Evolutionary conservation across 257 asterid species (phyloP).

Genomic region (Nicotiana otophora): DNA sequence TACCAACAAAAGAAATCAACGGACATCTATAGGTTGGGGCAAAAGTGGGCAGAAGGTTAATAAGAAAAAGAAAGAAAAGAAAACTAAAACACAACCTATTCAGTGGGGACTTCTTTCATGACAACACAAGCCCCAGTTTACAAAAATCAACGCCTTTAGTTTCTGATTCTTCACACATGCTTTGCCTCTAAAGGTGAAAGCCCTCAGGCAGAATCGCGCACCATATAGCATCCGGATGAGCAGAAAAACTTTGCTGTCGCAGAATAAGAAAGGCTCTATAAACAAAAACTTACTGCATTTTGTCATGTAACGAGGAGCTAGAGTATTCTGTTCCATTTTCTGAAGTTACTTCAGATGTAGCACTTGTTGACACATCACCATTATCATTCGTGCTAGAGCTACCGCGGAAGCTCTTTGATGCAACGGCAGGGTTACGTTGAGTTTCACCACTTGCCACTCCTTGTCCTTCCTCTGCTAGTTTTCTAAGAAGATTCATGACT

Average conservation of each 20-base stretch:
- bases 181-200: constrained; percentile 14
- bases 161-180: constrained; percentile 13
- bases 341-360: constrained; percentile 58
- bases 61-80: neutral
- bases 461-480: constrained; percentile 86
- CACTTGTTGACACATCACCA: constrained; percentile 48
- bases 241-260: constrained; percentile 10
- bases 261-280: neutral
- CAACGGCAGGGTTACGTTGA: constrained; percentile 44
- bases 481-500: constrained; percentile 74
- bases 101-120: constrained; percentile 23
- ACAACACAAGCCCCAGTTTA: constrained; percentile 24
- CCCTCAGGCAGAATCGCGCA: constrained; percentile 17
- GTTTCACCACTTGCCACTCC: constrained; percentile 34
- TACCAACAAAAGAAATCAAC: neutral
- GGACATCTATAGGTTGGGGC: constrained; percentile 7
- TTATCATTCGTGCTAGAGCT: constrained; percentile 27
- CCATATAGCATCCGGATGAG: constrained; percentile 18
- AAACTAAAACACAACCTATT: constrained; percentile 17
- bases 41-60: neutral
- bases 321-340: constrained; percentile 61
- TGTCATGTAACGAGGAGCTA: constrained; percentile 39
- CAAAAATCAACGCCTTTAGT: constrained; percentile 31
- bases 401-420: constrained; percentile 37
- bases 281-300: constrained; percentile 27